Conservation (phyloP, 257 asterid genomes). For the Solanum etuberosum region DNA sequence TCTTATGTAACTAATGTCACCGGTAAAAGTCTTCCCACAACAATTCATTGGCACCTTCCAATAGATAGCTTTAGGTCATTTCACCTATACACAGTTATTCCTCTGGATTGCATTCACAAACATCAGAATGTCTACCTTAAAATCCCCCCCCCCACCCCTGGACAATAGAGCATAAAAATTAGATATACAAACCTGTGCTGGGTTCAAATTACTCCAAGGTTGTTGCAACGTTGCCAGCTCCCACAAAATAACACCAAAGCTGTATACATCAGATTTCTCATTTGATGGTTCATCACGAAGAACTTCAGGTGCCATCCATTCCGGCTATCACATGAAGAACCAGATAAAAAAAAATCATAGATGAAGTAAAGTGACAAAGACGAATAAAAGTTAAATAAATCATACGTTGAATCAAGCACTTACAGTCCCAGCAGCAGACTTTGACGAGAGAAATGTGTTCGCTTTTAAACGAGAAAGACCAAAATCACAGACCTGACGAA, state of each 20-base stretch:
- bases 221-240: conserved; percentile 82
- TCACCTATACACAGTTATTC: background rate
- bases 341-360: background rate
- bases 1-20: background rate
- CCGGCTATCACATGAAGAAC: conserved; percentile 49
- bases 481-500: conserved; percentile 85
- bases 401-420: conserved; percentile 13
- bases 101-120: background rate
- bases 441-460: conserved; percentile 89
- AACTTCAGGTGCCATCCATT: conserved; percentile 99
- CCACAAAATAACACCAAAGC: conserved; percentile 96
- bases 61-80: background rate
- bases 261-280: conserved; percentile 91
- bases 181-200: conserved; percentile 80
- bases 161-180: background rate
- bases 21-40: background rate
- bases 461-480: conserved; percentile 95
- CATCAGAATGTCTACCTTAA: background rate
- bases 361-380: conserved; percentile 2
- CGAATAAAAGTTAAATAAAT: background rate
- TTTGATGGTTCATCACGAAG: conserved; percentile 94
- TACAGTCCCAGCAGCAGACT: conserved; percentile 99
- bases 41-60: background rate
- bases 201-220: conserved; percentile 84
- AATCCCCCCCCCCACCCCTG: background rate